A percentile compares a stretch with the other conserved stretches of the same genome.
These are phyloP conservation scores for Coemansia interrupta DNA, from an alignment of 192 early-diverging fungal genomes.

Conservation along the genomic window DNA sequence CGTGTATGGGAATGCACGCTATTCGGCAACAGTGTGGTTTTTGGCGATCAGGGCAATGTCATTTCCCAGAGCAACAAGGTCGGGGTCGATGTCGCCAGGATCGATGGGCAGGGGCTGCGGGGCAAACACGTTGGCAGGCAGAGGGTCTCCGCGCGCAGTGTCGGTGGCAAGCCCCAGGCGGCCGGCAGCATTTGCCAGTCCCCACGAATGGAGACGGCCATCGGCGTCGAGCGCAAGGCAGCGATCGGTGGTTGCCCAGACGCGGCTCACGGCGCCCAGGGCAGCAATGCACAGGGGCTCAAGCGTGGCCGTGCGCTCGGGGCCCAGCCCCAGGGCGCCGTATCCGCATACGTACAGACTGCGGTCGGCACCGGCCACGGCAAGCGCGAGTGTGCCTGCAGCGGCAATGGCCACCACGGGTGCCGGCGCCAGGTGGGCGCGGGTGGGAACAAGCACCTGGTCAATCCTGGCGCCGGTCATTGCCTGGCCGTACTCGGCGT, in stretches of 20 bases:
- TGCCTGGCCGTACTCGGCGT: constrained; percentile 72
- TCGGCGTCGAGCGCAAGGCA: constrained; percentile 24
- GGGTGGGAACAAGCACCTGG: constrained; percentile 59
- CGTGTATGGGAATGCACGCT: not conserved
- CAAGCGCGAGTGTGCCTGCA: constrained; percentile 37
- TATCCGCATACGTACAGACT: constrained; percentile 64
- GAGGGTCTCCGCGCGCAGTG: not conserved
- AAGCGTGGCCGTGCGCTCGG: constrained; percentile 44
- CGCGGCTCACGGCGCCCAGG: constrained; percentile 36
- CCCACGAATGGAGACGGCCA: constrained; percentile 37
- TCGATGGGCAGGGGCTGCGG: constrained; percentile 19
- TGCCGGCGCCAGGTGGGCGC: constrained; percentile 22
- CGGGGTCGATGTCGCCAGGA: constrained; percentile 3
- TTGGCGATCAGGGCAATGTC: constrained; percentile 38
- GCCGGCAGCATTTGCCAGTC: constrained; percentile 36
- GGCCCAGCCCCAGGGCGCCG: constrained; percentile 61
- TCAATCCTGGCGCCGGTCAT: constrained; percentile 51
- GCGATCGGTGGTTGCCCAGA: constrained; percentile 61
- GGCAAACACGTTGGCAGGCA: constrained; percentile 11
- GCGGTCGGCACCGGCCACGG: constrained; percentile 27
- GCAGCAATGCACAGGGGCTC: constrained; percentile 42
- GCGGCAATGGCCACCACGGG: constrained; percentile 50
- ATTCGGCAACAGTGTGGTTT: not conserved
- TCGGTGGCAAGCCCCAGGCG: constrained; percentile 33
- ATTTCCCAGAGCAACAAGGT: constrained; percentile 40